These are phyloP conservation scores for Coemansia sp. DNA, from an alignment of 192 early-diverging fungal species.

Conservation along the genomic window DNA sequence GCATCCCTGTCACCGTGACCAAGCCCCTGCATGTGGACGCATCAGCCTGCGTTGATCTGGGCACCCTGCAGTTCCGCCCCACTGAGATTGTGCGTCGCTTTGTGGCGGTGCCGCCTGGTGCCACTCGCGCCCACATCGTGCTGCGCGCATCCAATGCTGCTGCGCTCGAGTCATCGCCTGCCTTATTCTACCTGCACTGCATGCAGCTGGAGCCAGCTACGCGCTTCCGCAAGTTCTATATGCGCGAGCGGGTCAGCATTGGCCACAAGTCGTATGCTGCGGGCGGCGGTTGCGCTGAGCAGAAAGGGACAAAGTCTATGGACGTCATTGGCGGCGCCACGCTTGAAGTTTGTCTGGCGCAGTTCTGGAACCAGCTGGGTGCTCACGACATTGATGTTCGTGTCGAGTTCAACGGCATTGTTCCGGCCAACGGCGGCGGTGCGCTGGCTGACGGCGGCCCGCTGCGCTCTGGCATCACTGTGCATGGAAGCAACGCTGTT, in stretches of 20 bases:
- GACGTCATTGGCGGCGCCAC: conserved; percentile 68
- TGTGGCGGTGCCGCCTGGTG: conserved; percentile 76
- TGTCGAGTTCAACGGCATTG: conserved; percentile 79
- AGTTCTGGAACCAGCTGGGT: conserved; percentile 85
- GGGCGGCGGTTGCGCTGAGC: conserved; percentile 60
- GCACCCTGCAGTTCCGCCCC: conserved; percentile 64
- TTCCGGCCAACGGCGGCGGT: conserved; percentile 41
- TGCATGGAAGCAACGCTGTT: conserved; percentile 54
- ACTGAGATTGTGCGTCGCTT: conserved; percentile 80
- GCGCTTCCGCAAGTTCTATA: conserved; percentile 62
- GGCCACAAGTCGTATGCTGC: conserved; percentile 64
- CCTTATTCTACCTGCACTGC: conserved; percentile 67
- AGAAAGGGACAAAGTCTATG: conserved; percentile 56
- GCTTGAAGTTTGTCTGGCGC: conserved; percentile 80
- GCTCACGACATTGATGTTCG: conserved; percentile 66
- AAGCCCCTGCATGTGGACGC: conserved; percentile 65
- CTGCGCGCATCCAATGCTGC: conserved; percentile 34
- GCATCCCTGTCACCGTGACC: conserved; percentile 83
- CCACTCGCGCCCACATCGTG: conserved; percentile 68
- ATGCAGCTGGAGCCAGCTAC: conserved; percentile 74
- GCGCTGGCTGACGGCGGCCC: conserved; percentile 32
- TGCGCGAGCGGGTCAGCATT: conserved; percentile 58
- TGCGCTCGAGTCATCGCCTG: conserved; percentile 53
- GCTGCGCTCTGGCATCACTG: conserved; percentile 14
- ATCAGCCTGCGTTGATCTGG: conserved; percentile 57